These are phyloP conservation scores for Colletotrichum musae DNA, from an alignment of 2,329 filamentous ascomycete species.

Conservation along the genomic window DNA sequence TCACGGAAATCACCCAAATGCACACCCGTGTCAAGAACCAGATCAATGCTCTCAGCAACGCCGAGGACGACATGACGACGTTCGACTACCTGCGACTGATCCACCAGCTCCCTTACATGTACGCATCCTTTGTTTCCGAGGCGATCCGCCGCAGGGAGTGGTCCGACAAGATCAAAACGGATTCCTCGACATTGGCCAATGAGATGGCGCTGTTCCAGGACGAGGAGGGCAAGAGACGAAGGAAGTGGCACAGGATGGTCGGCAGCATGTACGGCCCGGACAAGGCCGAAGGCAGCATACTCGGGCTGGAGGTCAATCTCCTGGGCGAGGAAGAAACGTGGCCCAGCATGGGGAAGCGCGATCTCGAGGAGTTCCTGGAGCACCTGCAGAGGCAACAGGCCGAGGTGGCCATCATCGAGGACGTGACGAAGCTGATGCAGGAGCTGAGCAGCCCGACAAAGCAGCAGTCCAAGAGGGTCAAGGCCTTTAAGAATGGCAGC, in stretches of 20 bases:
- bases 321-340: slow-evolving; percentile 84
- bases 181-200: slow-evolving; percentile 89
- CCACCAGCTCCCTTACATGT: slow-evolving; percentile 87
- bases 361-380: slow-evolving; percentile 82
- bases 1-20: slow-evolving; percentile 83
- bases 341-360: slow-evolving; percentile 82
- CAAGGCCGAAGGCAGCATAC: slow-evolving; percentile 75
- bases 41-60: slow-evolving; percentile 79
- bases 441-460: slow-evolving; percentile 87
- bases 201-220: slow-evolving; percentile 94
- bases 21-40: slow-evolving; percentile 81
- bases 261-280: slow-evolving; percentile 81
- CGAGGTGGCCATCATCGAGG: slow-evolving; percentile 76
- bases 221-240: slow-evolving; percentile 89
- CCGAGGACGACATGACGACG: slow-evolving; percentile 82
- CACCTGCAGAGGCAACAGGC: slow-evolving; percentile 75
- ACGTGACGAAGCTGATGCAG: slow-evolving; percentile 82
- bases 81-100: slow-evolving; percentile 87
- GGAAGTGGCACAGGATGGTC: slow-evolving; percentile 91
- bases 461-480: slow-evolving; percentile 87
- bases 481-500: slow-evolving; percentile 97
- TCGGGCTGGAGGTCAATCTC: slow-evolving; percentile 88
- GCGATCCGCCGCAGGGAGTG: slow-evolving; percentile 90
- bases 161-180: slow-evolving; percentile 89
- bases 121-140: slow-evolving; percentile 90